Evolutionary conservation across 139 green algal species (phyloP), one percentile per base, ranked within the genome.

Genomic region (Coelastrella sp.): DNA sequence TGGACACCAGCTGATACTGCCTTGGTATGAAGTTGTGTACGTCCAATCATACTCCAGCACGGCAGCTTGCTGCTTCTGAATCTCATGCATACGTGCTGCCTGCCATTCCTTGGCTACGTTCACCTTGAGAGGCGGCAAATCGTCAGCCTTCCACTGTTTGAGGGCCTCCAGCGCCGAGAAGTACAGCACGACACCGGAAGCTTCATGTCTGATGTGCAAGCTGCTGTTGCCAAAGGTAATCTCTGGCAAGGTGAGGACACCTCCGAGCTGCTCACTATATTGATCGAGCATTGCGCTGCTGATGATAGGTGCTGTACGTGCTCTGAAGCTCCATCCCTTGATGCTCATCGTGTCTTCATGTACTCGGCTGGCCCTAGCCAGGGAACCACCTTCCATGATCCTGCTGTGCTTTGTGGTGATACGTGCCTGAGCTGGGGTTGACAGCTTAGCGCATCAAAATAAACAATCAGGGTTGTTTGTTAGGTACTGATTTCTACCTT

Each of bases 11-110:
- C 57, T 82, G 6, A 90, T 27, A 27, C 24, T 84, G 78, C 96
- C 96, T 0, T 58, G 66, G 78, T 98, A 99, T 6, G 93, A 89
- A 22, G 96, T 98, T 14, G 96, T 99, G 93, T 95, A 99, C 15
- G 97, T 99, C 96, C 97, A 99, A 90, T 99, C 97, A 92, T 98
- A 98, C 14, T 95, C 88, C 65, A 97, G 90, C 4, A 92, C 84
- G 14, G 95, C 84, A 11, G 95, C 95, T 10, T 94, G 86, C 66
- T 97, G 94, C 35, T 85, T 76, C 68, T 95, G 17, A 57, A 97
- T 96, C 61, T 98, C 96, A 17, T 95, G 27, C 49, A 93, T 70
- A 7, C 96, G 91, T 7, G 93, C 78, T 7, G 70, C 74, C 84
- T 95, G 85, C 96, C 96, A 98, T 24, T 94, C 82, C 87, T 94